Evolutionary conservation across 2,329 filamentous ascomycete species (phyloP).

Genomic region (Colletotrichum sp.): DNA sequence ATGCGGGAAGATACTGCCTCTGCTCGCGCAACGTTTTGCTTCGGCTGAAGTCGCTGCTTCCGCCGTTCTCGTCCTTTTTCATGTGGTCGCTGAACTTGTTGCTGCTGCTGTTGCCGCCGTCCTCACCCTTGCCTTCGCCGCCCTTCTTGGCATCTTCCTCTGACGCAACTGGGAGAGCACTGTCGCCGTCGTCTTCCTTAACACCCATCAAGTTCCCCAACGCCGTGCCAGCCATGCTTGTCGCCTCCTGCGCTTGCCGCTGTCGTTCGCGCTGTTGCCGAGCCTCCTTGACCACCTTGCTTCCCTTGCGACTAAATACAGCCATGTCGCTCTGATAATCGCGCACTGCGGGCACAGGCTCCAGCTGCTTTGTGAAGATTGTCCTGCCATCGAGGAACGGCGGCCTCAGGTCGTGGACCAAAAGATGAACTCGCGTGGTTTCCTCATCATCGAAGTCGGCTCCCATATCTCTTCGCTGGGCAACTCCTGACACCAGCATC

Average conservation of each 20-base stretch:
- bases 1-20: conserved; percentile 90
- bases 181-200: conserved; percentile 92
- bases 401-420: conserved; percentile 92
- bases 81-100: conserved; percentile 90
- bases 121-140: conserved; percentile 36
- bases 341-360: conserved; percentile 89
- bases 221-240: conserved; percentile 88
- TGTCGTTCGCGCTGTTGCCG: conserved; percentile 92
- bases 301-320: conserved; percentile 95
- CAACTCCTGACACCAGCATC: conserved; percentile 95
- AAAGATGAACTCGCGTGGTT: conserved; percentile 82
- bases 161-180: conserved; percentile 76
- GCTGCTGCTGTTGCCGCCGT: conserved; percentile 26
- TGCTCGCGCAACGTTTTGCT: conserved; percentile 92
- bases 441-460: conserved; percentile 93
- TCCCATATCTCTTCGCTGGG: conserved; percentile 83
- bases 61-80: conserved; percentile 81
- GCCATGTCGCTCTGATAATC: conserved; percentile 99
- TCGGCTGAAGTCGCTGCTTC: conserved; percentile 89
- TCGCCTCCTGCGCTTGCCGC: conserved; percentile 93
- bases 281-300: conserved; percentile 88
- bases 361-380: conserved; percentile 96
- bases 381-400: conserved; percentile 95
- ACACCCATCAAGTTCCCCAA: conserved; percentile 95
- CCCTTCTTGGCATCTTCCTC: conserved; percentile 68